Conservation (phyloP, 2,329 filamentous ascomycete species). For the Exophiala xenobiotica region DNA sequence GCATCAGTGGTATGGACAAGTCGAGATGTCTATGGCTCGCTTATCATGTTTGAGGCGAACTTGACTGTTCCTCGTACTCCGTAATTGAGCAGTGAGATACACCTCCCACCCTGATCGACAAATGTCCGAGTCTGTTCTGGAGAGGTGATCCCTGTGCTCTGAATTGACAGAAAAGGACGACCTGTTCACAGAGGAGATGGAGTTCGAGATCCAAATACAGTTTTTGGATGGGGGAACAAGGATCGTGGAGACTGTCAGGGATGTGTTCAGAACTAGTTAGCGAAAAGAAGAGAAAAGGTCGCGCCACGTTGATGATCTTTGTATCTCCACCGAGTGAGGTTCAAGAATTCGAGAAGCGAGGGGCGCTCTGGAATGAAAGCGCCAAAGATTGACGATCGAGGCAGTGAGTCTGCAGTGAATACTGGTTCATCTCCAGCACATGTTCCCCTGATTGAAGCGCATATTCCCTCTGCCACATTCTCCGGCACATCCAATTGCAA, state of each 20-base stretch:
- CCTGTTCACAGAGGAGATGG: not conserved
- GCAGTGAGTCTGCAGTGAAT: too few species aligned
- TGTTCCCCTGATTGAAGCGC: too few species aligned
- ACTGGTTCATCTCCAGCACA: too few species aligned
- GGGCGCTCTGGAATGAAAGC: too few species aligned
- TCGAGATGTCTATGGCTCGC: slow-evolving; percentile 2
- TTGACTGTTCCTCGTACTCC: not conserved
- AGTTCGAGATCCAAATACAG: not conserved
- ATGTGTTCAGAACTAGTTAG: too few species aligned
- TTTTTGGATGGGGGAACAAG: not conserved
- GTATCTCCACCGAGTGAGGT: too few species aligned
- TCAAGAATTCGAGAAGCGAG: too few species aligned
- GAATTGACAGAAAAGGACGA: not conserved
- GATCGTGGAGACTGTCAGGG: not conserved
- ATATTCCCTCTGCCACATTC: too few species aligned
- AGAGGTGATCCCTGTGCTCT: not conserved
- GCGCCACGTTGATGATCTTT: too few species aligned
- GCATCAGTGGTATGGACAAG: not conserved
- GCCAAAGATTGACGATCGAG: too few species aligned
- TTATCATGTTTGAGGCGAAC: not conserved
- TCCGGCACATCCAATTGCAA: too few species aligned
- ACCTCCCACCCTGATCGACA: not conserved
- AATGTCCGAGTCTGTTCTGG: not conserved
- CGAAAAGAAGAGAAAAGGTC: not conserved
- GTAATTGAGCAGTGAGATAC: not conserved